Percentiles rank a stretch among this genome's conserved stretches.
phyloP scores from a whole-genome alignment of 2,329 filamentous ascomycete genomes.

The Byssothecium circinans region DNA sequence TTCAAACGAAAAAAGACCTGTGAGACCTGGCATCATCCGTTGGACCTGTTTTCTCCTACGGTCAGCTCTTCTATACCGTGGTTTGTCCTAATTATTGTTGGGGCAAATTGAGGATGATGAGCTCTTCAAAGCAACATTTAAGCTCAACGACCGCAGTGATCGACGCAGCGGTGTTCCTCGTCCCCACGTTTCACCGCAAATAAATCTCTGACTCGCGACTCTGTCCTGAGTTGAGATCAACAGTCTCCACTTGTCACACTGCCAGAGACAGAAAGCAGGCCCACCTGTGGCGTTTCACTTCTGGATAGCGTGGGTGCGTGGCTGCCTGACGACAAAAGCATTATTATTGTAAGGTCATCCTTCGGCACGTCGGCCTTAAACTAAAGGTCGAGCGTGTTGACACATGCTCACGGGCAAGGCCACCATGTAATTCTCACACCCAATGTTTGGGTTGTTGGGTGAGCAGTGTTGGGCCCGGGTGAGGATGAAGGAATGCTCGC shows the following conservation, averaged over 20 bases:
- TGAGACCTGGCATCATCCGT: not conserved
- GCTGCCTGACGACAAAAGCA: slow-evolving; percentile 2
- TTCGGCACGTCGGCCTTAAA: not conserved
- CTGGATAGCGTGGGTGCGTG: slow-evolving; percentile 3
- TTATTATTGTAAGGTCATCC: not conserved
- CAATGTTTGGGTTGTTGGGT: no score
- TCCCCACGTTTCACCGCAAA: slow-evolving; percentile 12
- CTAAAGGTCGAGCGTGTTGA: no score
- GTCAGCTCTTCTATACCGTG: no score
- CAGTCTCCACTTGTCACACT: slow-evolving; percentile 11
- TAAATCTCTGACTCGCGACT: slow-evolving; percentile 7
- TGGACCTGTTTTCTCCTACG: no score
- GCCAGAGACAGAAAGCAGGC: slow-evolving; percentile 7
- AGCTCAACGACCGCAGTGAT: slow-evolving; percentile 6
- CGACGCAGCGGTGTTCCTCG: slow-evolving; percentile 12
- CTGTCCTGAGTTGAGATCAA: slow-evolving; percentile 1
- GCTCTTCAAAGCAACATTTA: no score
- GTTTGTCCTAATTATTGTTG: no score
- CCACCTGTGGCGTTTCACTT: slow-evolving; percentile 15
- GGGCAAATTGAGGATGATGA: no score
- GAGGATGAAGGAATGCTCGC: no score
- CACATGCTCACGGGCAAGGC: no score
- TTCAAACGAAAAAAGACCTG: slow-evolving; percentile 12
- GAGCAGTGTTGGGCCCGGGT: no score
- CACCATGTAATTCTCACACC: no score